These are phyloP conservation scores for Magnolia officinalis DNA, from an alignment of 164 flowering plant species.

Conservation along the genomic window DNA sequence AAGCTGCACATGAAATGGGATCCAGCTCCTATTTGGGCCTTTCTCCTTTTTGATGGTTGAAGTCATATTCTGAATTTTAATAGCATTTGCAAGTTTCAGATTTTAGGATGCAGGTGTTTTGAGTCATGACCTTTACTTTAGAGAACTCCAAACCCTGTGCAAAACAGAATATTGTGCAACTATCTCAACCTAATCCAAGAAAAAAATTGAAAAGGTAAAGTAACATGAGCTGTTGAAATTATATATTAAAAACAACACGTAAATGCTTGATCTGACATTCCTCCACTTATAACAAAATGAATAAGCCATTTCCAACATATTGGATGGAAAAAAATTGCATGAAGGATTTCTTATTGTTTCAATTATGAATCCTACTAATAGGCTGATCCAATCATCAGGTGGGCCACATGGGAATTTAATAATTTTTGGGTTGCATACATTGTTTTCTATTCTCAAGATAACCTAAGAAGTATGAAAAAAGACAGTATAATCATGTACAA, in stretches of 20 bases:
- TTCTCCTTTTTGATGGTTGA: not conserved
- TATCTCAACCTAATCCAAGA: constrained; percentile 57
- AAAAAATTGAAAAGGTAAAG: not conserved
- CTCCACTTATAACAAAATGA: not conserved
- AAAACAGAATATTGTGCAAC: constrained; percentile 99
- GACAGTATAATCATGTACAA: too few species aligned
- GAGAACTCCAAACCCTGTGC: constrained; percentile 97
- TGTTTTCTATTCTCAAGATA: too few species aligned
- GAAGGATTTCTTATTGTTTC: not conserved
- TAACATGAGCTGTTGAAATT: not conserved
- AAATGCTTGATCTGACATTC: not conserved
- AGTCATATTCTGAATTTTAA: not conserved
- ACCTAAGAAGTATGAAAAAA: too few species aligned
- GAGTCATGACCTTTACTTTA: constrained; percentile 55
- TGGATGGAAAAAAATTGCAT: not conserved
- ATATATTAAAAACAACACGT: not conserved
- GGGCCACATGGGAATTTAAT: too few species aligned
- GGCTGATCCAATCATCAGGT: too few species aligned
- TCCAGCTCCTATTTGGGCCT: not conserved
- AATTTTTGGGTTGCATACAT: too few species aligned
- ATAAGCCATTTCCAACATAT: not conserved
- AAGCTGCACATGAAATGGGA: constrained; percentile 50
- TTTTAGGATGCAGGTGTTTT: not conserved
- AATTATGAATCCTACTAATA: not conserved
- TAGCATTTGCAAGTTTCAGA: not conserved